These are phyloP conservation scores for Alternaria longipes DNA, from an alignment of 2,329 filamentous ascomycete species.

Conservation along the genomic window DNA sequence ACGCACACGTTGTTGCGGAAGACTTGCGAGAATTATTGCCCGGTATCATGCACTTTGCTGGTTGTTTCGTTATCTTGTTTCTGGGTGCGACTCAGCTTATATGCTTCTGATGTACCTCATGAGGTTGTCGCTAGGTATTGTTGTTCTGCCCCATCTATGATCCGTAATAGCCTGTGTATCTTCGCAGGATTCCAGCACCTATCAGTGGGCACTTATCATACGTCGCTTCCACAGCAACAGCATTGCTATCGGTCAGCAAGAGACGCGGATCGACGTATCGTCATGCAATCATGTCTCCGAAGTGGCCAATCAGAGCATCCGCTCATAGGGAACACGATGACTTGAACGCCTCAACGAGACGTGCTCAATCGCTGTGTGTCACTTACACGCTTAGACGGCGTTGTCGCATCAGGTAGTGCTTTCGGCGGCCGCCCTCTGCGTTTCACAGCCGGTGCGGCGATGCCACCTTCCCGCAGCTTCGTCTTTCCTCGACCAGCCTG, in stretches of 20 bases:
- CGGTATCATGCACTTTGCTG: background rate
- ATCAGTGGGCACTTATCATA: background rate
- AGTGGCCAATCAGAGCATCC: conserved; percentile 2
- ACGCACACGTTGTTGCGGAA: background rate
- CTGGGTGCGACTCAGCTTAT: background rate
- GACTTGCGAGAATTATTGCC: accelerated
- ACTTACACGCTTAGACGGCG: background rate
- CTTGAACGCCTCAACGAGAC: background rate
- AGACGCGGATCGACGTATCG: background rate
- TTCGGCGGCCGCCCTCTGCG: background rate
- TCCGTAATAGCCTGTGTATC: background rate
- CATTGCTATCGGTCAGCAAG: background rate
- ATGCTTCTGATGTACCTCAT: background rate
- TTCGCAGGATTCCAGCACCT: background rate
- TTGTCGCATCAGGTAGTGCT: background rate
- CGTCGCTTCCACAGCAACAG: conserved; percentile 5
- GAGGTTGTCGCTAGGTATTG: background rate
- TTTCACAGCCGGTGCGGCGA: background rate
- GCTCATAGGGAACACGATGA: background rate
- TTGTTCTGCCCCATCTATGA: background rate
- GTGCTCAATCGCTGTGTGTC: background rate
- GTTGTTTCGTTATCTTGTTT: background rate
- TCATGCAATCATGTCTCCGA: background rate
- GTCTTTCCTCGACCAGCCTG: background rate
- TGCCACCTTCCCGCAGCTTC: background rate